Percentiles rank a stretch among this genome's conserved stretches.
These are phyloP conservation scores for Kwoniella sp. DNA, from an alignment of 768 basidiomycete species.

Conservation along the genomic window DNA sequence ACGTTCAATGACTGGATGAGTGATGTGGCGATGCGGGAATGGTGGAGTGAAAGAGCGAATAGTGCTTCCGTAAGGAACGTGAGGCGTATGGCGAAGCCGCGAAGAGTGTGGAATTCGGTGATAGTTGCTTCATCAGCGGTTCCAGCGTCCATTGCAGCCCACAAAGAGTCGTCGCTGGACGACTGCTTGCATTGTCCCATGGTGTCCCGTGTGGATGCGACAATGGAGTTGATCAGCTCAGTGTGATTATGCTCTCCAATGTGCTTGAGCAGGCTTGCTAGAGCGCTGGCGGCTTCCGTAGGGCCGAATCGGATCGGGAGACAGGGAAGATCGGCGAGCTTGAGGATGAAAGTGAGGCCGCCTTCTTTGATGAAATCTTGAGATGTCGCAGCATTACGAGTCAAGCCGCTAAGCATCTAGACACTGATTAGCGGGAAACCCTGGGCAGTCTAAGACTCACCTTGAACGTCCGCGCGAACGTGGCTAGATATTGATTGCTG, in stretches of 20 bases:
- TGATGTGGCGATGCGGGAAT: constrained; percentile 72
- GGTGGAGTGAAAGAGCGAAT: constrained; percentile 75
- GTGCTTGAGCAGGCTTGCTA: constrained; percentile 80
- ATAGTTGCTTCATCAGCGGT: constrained; percentile 63
- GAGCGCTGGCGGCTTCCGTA: constrained; percentile 62
- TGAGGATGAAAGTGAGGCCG: constrained; percentile 37
- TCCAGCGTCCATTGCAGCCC: constrained; percentile 52
- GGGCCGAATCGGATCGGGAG: constrained; percentile 85
- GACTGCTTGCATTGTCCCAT: constrained; percentile 57
- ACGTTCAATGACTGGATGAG: constrained; percentile 75
- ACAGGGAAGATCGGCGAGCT: constrained; percentile 67
- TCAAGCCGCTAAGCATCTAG: constrained; percentile 73
- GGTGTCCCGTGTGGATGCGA: constrained; percentile 4
- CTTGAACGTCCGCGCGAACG: constrained; percentile 22
- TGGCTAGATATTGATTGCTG: constrained; percentile 8
- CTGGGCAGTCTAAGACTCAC: constrained; percentile 10
- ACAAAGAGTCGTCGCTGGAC: constrained; percentile 14
- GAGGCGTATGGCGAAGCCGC: constrained; percentile 54
- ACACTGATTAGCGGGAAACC: background rate
- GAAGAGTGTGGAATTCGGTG: constrained; percentile 62
- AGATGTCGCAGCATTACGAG: constrained; percentile 87
- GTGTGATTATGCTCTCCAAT: constrained; percentile 68
- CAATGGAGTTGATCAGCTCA: constrained; percentile 23
- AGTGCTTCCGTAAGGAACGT: constrained; percentile 85
- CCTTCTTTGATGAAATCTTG: constrained; percentile 71